Conservation (phyloP, 345 rosid species). For the Raphanus sativus region DNA sequence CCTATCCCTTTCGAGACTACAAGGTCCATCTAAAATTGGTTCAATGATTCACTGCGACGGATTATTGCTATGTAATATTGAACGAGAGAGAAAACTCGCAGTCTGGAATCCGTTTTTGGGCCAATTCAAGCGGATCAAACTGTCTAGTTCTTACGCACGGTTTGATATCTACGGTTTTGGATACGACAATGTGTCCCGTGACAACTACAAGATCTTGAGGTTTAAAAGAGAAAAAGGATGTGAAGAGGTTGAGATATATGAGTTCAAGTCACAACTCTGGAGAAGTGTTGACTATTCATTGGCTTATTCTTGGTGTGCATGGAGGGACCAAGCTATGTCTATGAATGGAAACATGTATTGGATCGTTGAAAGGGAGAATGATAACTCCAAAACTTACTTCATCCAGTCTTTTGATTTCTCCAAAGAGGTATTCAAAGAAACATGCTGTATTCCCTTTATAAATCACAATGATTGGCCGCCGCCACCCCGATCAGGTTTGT, state of each 20-base stretch:
- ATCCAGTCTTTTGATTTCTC: background rate
- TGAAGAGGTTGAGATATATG: background rate
- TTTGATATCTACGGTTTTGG: background rate
- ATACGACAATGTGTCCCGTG: background rate
- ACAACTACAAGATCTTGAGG: background rate
- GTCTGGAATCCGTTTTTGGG: background rate
- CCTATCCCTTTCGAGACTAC: background rate
- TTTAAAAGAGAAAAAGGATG: background rate
- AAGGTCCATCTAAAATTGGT: background rate
- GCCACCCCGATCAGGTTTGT: no score
- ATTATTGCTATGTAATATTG: background rate
- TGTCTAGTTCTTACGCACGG: no score
- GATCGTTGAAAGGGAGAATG: background rate
- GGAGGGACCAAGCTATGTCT: background rate
- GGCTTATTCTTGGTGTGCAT: background rate
- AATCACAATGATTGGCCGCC: background rate
- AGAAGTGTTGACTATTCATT: background rate
- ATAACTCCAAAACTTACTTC: background rate
- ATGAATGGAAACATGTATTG: background rate
- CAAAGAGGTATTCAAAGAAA: background rate
- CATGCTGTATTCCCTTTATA: background rate
- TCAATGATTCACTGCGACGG: background rate
- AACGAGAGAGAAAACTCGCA: background rate
- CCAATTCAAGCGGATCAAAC: background rate
- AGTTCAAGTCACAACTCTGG: constrained; percentile 1